These are phyloP conservation scores for Neurospora sublineolata DNA, from an alignment of 495 filamentous ascomycete genomes.

Conservation along the genomic window DNA sequence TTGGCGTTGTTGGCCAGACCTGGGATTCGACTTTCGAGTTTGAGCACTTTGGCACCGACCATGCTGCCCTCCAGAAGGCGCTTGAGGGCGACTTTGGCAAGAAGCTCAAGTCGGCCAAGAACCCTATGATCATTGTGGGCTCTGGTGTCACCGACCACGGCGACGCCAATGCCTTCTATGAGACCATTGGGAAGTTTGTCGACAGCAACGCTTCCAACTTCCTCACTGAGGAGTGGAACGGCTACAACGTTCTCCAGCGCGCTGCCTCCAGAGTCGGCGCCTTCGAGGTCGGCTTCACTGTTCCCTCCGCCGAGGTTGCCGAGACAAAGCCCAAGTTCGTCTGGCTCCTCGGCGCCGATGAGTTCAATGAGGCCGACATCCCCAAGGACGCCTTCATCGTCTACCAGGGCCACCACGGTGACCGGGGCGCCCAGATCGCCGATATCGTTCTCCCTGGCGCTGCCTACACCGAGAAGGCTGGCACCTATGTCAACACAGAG, in stretches of 20 bases:
- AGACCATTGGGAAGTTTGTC: slow-evolving; percentile 75
- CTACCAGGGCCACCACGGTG: slow-evolving; percentile 97
- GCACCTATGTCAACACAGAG: slow-evolving; percentile 94
- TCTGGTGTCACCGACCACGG: slow-evolving; percentile 78
- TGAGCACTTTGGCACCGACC: slow-evolving; percentile 72
- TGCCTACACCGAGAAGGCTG: slow-evolving; percentile 95
- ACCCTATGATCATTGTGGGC: slow-evolving; percentile 91
- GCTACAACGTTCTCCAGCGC: slow-evolving; percentile 91
- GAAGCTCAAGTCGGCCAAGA: slow-evolving; percentile 76
- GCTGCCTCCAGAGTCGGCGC: slow-evolving; percentile 84
- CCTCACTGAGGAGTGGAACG: slow-evolving; percentile 84
- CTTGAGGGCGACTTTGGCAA: slow-evolving; percentile 82
- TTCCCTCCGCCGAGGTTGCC: slow-evolving; percentile 65
- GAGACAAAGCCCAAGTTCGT: slow-evolving; percentile 82
- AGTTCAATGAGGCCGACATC: slow-evolving; percentile 66
- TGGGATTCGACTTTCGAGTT: slow-evolving; percentile 92
- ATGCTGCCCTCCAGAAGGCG: slow-evolving; percentile 66
- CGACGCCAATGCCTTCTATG: slow-evolving; percentile 86
- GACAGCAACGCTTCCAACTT: slow-evolving; percentile 87
- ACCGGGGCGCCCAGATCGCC: slow-evolving; percentile 81
- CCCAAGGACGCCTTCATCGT: slow-evolving; percentile 92
- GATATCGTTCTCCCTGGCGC: slow-evolving; percentile 90
- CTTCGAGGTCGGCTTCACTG: slow-evolving; percentile 89
- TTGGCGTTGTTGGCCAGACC: slow-evolving; percentile 81
- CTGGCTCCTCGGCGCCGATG: slow-evolving; percentile 94